phyloP scores from a whole-genome alignment of 345 rosid genomes.

The Syzygium grande region DNA sequence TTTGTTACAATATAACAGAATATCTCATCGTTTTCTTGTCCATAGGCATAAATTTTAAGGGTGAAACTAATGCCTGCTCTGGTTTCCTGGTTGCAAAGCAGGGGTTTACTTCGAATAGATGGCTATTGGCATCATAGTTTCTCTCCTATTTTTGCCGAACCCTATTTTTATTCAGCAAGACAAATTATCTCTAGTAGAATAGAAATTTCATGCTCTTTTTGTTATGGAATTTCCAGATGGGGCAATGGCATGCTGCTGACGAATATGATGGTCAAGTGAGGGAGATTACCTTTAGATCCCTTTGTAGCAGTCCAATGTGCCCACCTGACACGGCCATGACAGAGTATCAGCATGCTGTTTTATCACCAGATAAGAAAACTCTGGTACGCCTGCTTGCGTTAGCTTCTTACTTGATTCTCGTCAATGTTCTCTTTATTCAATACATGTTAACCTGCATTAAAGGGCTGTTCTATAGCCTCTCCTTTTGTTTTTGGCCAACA shows the following conservation, averaged over 20 bases:
- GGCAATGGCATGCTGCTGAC: conserved; percentile 86
- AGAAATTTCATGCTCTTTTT: background rate
- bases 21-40: background rate
- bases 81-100: background rate
- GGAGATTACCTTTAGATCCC: conserved; percentile 77
- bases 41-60: background rate
- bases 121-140: background rate
- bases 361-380: conserved; percentile 67
- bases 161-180: background rate
- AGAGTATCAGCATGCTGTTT: conserved; percentile 81
- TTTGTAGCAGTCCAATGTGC: conserved; percentile 94
- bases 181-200: background rate
- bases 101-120: background rate
- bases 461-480: background rate
- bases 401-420: background rate
- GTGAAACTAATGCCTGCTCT: background rate
- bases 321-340: conserved; percentile 98
- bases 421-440: background rate
- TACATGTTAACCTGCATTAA: background rate
- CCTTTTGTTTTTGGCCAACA: background rate
- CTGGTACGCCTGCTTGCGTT: conserved; percentile 32
- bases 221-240: conserved; percentile 48
- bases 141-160: background rate
- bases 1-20: background rate
- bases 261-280: conserved; percentile 98